Evolutionary conservation across 2,329 filamentous ascomycete species (phyloP), one percentile per base, ranked within the genome.

Genomic region (Lachnellula cervina): DNA sequence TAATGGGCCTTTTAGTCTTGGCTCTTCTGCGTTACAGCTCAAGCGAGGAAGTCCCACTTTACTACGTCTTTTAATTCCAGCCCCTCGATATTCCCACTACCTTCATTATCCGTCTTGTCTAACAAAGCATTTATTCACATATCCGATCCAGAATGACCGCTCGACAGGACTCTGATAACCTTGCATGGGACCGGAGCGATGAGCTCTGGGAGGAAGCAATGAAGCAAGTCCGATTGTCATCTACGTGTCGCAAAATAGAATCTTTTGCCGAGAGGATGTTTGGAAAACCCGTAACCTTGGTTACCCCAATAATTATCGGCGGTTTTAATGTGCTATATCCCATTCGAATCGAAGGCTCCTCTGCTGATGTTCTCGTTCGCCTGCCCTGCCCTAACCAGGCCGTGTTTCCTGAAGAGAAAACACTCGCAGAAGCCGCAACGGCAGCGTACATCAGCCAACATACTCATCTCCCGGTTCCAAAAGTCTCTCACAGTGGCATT

Each of bases 181-280:
- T 69, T 45, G 69, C 64, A 2, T 70, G 64, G 67, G 66, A 69
- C 50, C 57, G 58, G 13, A 68, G 59, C 48, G 68, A 71, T 51
- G 64, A 66, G 44, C 47, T 52, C 38, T 68, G 56, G 55, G 67
- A 68, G 9, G 52, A 65, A 38, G 61, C 62, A 9, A 46, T 61
- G 25, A 67, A 66, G 46, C 55, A 65, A 28, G 56, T 68, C 42
- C 42, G 42, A 17, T 25, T 44, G 1, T 25, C 42, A 25, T 44
- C 19, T 28, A 49, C 34, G 45, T 37, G 19, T 21, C 21, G 37
- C n/a, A 54, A 46, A 54, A 49, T 28, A 1, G 42, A 44, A 13
- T 16, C 19, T 17, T 44, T 44, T 25, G 21, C 42, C 4, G 21
- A 13, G 19, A 44, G 19, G 11, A 23, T 23, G 19, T 44, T 49